Conservation (phyloP, 2,329 filamentous ascomycete genomes). For the Scolecobasidium constrictum region DNA sequence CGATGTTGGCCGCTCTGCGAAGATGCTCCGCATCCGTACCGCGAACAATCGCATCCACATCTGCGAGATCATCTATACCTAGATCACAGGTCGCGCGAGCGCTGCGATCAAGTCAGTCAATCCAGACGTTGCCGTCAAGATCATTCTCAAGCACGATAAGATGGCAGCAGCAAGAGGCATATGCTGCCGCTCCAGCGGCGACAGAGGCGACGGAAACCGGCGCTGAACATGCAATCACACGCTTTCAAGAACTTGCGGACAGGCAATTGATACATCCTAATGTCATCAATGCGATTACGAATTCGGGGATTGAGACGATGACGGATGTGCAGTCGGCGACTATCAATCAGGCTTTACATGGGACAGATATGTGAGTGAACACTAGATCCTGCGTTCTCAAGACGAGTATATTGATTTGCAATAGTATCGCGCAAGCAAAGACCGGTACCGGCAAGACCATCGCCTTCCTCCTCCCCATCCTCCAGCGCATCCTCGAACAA, state of each 20-base stretch:
- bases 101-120: neutral
- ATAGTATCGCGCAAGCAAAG: constrained; percentile 71
- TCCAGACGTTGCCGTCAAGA: neutral
- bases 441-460: constrained; percentile 96
- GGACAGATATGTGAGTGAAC: constrained; percentile 68
- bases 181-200: neutral
- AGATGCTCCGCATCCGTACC: constrained; percentile 28
- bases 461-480: constrained; percentile 76
- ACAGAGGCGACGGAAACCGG: constrained; percentile 8
- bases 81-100: constrained; percentile 7
- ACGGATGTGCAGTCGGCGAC: constrained; percentile 84
- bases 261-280: constrained; percentile 46
- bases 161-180: constrained; percentile 6
- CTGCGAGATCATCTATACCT: constrained; percentile 16
- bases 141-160: neutral
- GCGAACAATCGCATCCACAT: constrained; percentile 19
- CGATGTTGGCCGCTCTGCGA: constrained; percentile 33
- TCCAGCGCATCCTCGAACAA: constrained; percentile 64
- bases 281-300: constrained; percentile 59
- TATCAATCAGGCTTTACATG: constrained; percentile 67
- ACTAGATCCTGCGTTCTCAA: neutral
- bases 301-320: constrained; percentile 75
- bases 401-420: constrained; percentile 12
- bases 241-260: constrained; percentile 33
- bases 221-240: constrained; percentile 23